Evolutionary conservation across 805 yeast genomes (phyloP).

Genomic region (Yamadazyma kitorensis): DNA sequence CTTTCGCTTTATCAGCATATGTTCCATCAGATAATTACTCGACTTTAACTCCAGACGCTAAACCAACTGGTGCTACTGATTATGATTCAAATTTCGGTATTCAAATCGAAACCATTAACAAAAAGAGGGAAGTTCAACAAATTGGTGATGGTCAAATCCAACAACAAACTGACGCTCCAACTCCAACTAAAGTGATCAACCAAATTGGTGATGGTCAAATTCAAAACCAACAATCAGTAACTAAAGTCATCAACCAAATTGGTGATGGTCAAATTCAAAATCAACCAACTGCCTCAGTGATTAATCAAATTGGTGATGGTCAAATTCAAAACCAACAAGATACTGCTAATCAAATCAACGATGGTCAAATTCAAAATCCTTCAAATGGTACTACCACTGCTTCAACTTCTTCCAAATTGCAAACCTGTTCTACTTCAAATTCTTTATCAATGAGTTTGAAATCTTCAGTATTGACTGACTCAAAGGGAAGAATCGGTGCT

Average conservation of each 20-base stretch:
- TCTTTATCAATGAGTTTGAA: conserved; percentile 57
- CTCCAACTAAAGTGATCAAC: conserved; percentile 37
- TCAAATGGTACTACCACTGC: conserved; percentile 27
- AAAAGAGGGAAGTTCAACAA: conserved; percentile 34
- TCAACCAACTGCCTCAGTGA: conserved; percentile 34
- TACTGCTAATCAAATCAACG: conserved; percentile 34
- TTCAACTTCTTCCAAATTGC: conserved; percentile 28
- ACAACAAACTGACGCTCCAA: conserved; percentile 40
- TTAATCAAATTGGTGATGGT: conserved; percentile 32
- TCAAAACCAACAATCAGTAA: conserved; percentile 47
- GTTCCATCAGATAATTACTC: conserved; percentile 69
- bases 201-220: conserved; percentile 39
- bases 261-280: conserved; percentile 48
- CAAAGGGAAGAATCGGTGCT: conserved; percentile 67
- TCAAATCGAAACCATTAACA: conserved; percentile 52
- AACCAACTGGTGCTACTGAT: conserved; percentile 47
- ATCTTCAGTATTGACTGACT: conserved; percentile 52
- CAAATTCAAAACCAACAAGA: conserved; percentile 35
- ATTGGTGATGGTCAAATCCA: conserved; percentile 39
- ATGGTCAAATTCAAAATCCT: conserved; percentile 48
- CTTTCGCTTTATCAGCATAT: conserved; percentile 52
- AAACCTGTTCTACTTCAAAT: conserved; percentile 41
- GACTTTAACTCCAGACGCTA: conserved; percentile 63
- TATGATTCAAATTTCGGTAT: conserved; percentile 63
- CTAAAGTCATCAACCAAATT: conserved; percentile 31